Conservation (phyloP, 228 moss, liverwort and hornwort species). For the Sphagnum magellanicum region DNA sequence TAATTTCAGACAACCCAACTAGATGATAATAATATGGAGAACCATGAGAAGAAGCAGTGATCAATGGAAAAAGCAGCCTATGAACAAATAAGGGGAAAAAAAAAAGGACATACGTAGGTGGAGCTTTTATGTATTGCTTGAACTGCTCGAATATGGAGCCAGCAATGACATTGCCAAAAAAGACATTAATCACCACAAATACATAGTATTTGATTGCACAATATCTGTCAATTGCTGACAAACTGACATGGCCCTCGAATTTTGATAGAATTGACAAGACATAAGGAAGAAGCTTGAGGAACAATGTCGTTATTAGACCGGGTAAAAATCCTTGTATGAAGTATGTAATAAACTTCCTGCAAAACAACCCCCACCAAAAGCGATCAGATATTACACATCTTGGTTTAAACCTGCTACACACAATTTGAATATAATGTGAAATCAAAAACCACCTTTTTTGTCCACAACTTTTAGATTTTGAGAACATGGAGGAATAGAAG, state of each 20-base stretch:
- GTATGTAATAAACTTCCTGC: constrained; percentile 48
- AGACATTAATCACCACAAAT: constrained; percentile 79
- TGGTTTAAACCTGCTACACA: too few relatives aligned
- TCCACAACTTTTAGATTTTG: background rate
- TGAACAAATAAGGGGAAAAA: background rate
- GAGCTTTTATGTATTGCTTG: constrained; percentile 39
- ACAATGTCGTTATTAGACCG: constrained; percentile 50
- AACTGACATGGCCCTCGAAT: constrained; percentile 68
- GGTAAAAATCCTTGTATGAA: constrained; percentile 70
- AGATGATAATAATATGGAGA: too few relatives aligned
- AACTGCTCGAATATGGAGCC: constrained; percentile 62
- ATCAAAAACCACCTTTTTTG: too few relatives aligned
- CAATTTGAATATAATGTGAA: too few relatives aligned
- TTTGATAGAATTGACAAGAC: constrained; percentile 45
- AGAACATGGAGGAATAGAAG: background rate
- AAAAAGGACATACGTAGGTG: constrained; percentile 19
- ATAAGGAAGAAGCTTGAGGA: constrained; percentile 42
- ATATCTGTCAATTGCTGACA: constrained; percentile 59
- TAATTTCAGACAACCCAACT: too few relatives aligned
- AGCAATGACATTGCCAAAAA: constrained; percentile 72
- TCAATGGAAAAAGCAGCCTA: too few relatives aligned
- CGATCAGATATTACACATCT: background rate
- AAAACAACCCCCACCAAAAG: constrained; percentile 6
- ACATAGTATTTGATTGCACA: constrained; percentile 55
- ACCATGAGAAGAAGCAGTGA: too few relatives aligned